A percentile compares a stretch with the other conserved stretches of the same genome.
Evolutionary conservation across 257 asterid species (phyloP).

Genomic region (Nicotiana otophora): DNA sequence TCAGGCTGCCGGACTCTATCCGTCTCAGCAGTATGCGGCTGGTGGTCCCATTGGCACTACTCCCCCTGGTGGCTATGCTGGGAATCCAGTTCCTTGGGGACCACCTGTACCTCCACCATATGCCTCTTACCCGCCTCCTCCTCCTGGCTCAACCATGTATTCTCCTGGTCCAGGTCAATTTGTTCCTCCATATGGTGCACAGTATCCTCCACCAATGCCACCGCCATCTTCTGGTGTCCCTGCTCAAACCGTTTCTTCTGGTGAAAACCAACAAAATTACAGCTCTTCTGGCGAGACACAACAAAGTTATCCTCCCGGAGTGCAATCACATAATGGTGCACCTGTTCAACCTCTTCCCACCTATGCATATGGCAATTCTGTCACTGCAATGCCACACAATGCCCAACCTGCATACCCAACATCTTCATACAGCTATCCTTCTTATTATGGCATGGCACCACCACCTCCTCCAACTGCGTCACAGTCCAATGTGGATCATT

Average conservation of each 20-base stretch:
- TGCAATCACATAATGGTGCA: conserved; percentile 51
- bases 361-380: conserved; percentile 53
- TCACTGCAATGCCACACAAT: conserved; percentile 47
- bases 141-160: conserved; percentile 75
- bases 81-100: conserved; percentile 68
- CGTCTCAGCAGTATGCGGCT: conserved; percentile 70
- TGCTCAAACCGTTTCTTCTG: conserved; percentile 43
- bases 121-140: conserved; percentile 67
- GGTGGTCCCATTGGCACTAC: conserved; percentile 64
- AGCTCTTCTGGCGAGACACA: conserved; percentile 59
- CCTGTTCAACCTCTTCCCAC: conserved; percentile 53
- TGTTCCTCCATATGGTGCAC: conserved; percentile 57
- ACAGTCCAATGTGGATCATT: conserved; percentile 44
- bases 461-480: conserved; percentile 57
- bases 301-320: conserved; percentile 78
- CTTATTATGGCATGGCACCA: conserved; percentile 53
- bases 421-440: conserved; percentile 55
- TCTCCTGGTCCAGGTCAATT: conserved; percentile 57
- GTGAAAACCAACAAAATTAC: conserved; percentile 54
- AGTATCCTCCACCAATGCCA: conserved; percentile 66
- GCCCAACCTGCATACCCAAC: conserved; percentile 45
- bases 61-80: conserved; percentile 57
- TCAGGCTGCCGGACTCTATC: conserved; percentile 60
- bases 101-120: conserved; percentile 71
- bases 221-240: conserved; percentile 53